A percentile compares a stretch with the other conserved stretches of the same genome.
phyloP scores from a whole-genome alignment of 2,329 filamentous ascomycete genomes.

The Trichoderma pleuroti region DNA sequence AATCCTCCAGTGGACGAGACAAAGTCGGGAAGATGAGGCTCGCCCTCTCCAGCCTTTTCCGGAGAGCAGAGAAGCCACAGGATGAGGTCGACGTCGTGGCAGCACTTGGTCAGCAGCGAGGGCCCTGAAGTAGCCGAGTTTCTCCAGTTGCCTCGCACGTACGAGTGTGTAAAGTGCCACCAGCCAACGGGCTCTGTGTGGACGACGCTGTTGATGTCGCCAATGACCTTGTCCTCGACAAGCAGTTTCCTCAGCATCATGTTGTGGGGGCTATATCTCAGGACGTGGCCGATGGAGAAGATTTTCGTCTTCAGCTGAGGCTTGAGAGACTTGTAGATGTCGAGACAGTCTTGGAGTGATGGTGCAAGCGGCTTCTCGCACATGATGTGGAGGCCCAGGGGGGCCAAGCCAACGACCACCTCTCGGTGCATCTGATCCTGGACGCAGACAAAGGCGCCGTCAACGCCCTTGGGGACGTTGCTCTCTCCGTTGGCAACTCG shows the following conservation, averaged over 20 bases:
- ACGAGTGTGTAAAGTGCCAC: conserved; percentile 93
- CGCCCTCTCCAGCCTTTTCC: conserved; percentile 38
- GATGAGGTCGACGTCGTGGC: conserved; percentile 91
- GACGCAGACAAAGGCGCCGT: conserved; percentile 63
- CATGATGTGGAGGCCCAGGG: conserved; percentile 74
- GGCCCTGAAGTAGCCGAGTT: conserved; percentile 72
- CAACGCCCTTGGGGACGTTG: conserved; percentile 51
- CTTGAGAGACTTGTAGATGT: conserved; percentile 61
- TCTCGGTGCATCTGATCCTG: conserved; percentile 85
- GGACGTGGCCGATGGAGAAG: conserved; percentile 90
- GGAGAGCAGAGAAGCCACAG: conserved; percentile 87
- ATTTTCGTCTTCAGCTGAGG: conserved; percentile 42
- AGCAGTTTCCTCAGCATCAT: conserved; percentile 76
- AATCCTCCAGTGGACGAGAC: conserved; percentile 74
- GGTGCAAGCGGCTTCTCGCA: conserved; percentile 94
- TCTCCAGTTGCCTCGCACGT: conserved; percentile 92
- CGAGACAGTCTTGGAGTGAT: conserved; percentile 71
- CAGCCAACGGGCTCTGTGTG: conserved; percentile 94
- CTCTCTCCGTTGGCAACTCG: conserved; percentile 47
- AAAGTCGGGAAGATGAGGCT: conserved; percentile 68
- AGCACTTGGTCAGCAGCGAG: conserved; percentile 88
- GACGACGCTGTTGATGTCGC: conserved; percentile 79
- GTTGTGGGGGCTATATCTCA: conserved; percentile 92
- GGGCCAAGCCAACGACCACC: conserved; percentile 70
- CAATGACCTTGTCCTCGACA: conserved; percentile 70